phyloP scores from a whole-genome alignment of 2,329 filamentous ascomycete species.

The Ophiostoma perfectum region DNA sequence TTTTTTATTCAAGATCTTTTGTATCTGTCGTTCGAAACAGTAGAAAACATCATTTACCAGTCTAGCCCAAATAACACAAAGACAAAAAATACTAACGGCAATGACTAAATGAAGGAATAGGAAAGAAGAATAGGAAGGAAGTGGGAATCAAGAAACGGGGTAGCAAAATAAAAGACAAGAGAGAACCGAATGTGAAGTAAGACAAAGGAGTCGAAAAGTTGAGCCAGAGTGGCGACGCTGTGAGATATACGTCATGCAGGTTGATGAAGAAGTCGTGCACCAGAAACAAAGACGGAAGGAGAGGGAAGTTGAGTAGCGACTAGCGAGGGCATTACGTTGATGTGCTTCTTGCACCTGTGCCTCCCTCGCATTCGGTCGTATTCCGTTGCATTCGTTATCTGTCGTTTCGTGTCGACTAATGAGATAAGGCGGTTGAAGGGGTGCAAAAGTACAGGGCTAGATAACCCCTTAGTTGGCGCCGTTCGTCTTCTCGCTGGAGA shows the following conservation, averaged over 20 bases:
- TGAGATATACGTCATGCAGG: not conserved
- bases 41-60: not conserved
- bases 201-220: not conserved
- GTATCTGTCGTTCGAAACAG: not conserved
- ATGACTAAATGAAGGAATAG: not conserved
- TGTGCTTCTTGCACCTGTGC: too few relatives aligned
- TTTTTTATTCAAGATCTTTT: not conserved
- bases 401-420: not conserved
- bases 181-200: not conserved
- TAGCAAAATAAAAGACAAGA: not conserved
- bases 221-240: not conserved
- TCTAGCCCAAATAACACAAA: not conserved
- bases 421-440: not conserved
- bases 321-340: too few relatives aligned
- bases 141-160: conserved; percentile 18
- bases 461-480: conserved; percentile 16
- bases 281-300: too few relatives aligned
- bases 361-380: too few relatives aligned
- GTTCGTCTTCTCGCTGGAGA: conserved; percentile 47
- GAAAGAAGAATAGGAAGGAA: not conserved
- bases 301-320: too few relatives aligned
- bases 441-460: not conserved
- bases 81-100: not conserved
- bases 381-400: too few relatives aligned
- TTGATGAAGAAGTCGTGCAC: too few relatives aligned